phyloP scores from a whole-genome alignment of 1,284 basidiomycete species.

The Marasmius fiardii region DNA sequence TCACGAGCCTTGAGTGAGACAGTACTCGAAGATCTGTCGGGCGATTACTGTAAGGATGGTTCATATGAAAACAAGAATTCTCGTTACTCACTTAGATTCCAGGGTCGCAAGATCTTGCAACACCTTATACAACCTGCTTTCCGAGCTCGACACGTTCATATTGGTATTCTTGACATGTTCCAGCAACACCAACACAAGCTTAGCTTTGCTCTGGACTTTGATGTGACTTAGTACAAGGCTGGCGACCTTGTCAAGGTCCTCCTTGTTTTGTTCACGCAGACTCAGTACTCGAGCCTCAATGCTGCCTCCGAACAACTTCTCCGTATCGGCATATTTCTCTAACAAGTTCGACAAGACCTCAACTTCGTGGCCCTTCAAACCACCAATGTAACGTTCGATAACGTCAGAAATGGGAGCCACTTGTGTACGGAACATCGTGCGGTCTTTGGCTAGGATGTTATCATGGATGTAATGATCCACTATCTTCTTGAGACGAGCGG shows the following conservation, averaged over 20 bases:
- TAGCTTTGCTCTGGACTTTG: conserved; percentile 92
- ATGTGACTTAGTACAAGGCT: conserved; percentile 91
- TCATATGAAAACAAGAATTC: background rate
- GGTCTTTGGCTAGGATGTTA: conserved; percentile 76
- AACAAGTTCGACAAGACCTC: conserved; percentile 72
- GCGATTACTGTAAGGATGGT: conserved; percentile 1
- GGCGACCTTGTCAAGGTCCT: conserved; percentile 88
- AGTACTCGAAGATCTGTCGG: conserved; percentile 71
- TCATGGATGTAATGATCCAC: conserved; percentile 87
- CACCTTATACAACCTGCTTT: conserved; percentile 69
- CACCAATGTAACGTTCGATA: conserved; percentile 80
- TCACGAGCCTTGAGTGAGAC: conserved; percentile 97
- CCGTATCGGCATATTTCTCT: conserved; percentile 77
- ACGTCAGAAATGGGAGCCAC: conserved; percentile 74
- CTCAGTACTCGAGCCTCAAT: conserved; percentile 92
- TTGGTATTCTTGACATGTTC: conserved; percentile 84
- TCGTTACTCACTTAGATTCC: conserved; percentile 72
- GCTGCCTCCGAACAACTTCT: conserved; percentile 89
- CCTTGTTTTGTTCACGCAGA: conserved; percentile 90
- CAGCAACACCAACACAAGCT: conserved; percentile 81
- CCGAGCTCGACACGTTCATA: conserved; percentile 70
- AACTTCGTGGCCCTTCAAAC: conserved; percentile 88
- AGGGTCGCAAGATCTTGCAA: conserved; percentile 79
- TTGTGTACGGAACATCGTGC: conserved; percentile 72
- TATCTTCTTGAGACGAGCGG: conserved; percentile 75